Evolutionary conservation across 139 green algal genomes (phyloP), one percentile per base, ranked within the genome.

Genomic region (Nannochloris sp.): DNA sequence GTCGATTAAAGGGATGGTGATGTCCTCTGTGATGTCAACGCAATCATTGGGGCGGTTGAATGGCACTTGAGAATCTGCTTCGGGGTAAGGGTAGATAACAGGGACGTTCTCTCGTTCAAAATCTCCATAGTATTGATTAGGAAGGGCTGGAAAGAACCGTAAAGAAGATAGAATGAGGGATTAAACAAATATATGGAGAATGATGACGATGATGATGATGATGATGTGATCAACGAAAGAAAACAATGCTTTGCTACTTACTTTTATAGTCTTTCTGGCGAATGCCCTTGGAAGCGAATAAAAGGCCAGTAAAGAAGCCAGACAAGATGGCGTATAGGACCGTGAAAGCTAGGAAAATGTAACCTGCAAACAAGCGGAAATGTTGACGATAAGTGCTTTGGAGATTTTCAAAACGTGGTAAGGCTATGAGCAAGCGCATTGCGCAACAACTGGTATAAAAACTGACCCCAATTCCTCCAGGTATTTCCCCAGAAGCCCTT

Each of bases 391-490:
- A n/a, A n/a, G n/a, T n/a, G n/a, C n/a, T n/a, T n/a, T n/a, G n/a
- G n/a, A n/a, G n/a, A n/a, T n/a, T n/a, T n/a, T n/a, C n/a, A n/a
- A n/a, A n/a, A n/a, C n/a, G n/a, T n/a, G n/a, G n/a, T n/a, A n/a
- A n/a, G n/a, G n/a, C n/a, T n/a, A 7, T n/a, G 19, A 61, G 23
- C 54, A 8, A 42, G 6, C 24, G 23, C 10, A 64, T 24, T 9
- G 10, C 48, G 19, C 10, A 12, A 59, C 10, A 29, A 59, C 9
- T 10, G 34, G 29, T 12, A 39, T 30, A 59, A 9, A 19, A 59
- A 33, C 68, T 53, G 39, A 75, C 68, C 68, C 68, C 68, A 75
- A 48, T 70, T 53, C 36, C 46, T 69, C 68, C 68, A 75, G 9
- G 34, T 70, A 61, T 75, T 75, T 33, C 60, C 47, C 68, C 60